A percentile compares a stretch with the other conserved stretches of the same genome.
phyloP scores from a whole-genome alignment of 1,139 yeast species.

The Suhomyces choctaworum region DNA sequence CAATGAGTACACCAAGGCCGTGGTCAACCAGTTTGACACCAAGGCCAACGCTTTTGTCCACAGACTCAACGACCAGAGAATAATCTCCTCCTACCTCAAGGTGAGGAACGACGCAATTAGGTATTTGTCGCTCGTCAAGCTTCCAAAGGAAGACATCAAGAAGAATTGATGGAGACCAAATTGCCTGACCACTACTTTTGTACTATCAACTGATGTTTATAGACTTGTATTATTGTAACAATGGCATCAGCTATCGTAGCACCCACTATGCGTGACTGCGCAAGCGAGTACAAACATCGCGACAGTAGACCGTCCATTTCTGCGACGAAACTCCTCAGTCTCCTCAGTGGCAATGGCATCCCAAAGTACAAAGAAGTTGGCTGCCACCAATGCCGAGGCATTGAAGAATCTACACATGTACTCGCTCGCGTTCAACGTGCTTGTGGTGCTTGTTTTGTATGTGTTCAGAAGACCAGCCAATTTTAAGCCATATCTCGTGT shows the following conservation, averaged over 20 bases:
- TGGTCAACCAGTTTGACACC: slow-evolving; percentile 42
- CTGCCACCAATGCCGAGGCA: slow-evolving; percentile 53
- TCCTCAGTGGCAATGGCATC: slow-evolving; percentile 37
- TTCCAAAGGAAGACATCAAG: slow-evolving; percentile 12
- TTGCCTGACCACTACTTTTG: background rate
- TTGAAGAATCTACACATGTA: slow-evolving; percentile 56
- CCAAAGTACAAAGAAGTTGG: slow-evolving; percentile 64
- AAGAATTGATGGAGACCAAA: slow-evolving; percentile 3
- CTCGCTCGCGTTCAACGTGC: slow-evolving; percentile 43
- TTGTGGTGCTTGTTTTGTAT: slow-evolving; percentile 43
- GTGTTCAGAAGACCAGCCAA: slow-evolving; percentile 55
- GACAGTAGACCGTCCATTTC: slow-evolving; percentile 1
- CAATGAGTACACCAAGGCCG: slow-evolving; percentile 42
- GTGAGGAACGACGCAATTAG: slow-evolving; percentile 10
- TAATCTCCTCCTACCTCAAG: slow-evolving; percentile 11
- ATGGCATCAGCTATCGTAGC: no score
- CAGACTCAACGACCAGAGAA: slow-evolving; percentile 17
- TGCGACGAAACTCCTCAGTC: background rate
- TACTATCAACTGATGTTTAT: slow-evolving; percentile 1
- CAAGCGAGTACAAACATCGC: no score
- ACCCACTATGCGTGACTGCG: no score
- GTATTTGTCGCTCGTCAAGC: slow-evolving; percentile 13
- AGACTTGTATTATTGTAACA: slow-evolving; percentile 3
- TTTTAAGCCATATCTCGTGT: slow-evolving; percentile 51
- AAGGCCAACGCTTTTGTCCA: slow-evolving; percentile 29